Evolutionary conservation across 2,329 filamentous ascomycete genomes (phyloP).

Genomic region (Tolypocladium sp.): DNA sequence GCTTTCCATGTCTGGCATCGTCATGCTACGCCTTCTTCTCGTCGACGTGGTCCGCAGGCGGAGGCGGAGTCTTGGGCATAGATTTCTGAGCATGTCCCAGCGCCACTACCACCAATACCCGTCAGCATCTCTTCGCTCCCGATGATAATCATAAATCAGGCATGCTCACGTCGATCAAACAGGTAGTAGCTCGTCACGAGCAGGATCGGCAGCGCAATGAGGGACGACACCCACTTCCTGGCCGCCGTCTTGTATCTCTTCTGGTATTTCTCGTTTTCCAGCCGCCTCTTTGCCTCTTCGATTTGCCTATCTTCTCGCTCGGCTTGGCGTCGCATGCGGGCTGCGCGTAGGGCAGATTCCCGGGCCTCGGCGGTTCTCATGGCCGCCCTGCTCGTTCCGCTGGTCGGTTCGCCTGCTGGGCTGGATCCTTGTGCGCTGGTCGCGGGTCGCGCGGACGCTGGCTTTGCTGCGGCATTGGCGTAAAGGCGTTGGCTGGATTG

Average conservation of each 20-base stretch:
- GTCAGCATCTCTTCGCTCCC: not conserved
- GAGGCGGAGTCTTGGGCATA: slow-evolving; percentile 7
- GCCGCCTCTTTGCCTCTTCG: slow-evolving; percentile 9
- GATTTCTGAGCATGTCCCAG: slow-evolving; percentile 19
- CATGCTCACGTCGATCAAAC: slow-evolving; percentile 37
- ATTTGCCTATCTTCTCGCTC: slow-evolving; percentile 8
- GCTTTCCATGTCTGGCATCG: not conserved
- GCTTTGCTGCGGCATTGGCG: not conserved
- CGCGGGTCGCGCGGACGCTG: not conserved
- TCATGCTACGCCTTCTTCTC: not conserved
- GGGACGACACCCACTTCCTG: slow-evolving; percentile 34
- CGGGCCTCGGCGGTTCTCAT: slow-evolving; percentile 12
- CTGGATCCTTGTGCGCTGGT: not conserved
- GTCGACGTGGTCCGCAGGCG: not conserved
- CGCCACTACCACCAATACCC: slow-evolving; percentile 14
- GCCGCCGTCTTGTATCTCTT: slow-evolving; percentile 33
- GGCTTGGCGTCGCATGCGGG: slow-evolving; percentile 8
- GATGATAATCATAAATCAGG: too few relatives aligned
- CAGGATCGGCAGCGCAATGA: slow-evolving; percentile 45
- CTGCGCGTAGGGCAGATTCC: slow-evolving; percentile 12
- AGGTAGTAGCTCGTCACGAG: slow-evolving; percentile 46
- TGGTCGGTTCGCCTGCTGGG: not conserved
- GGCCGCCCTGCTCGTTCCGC: slow-evolving; percentile 1
- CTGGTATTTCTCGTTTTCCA: slow-evolving; percentile 26
- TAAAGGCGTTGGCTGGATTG: not conserved